A percentile compares a stretch with the other conserved stretches of the same genome.
phyloP scores from a whole-genome alignment of 169 alveolate species.

The Babesia ovis region DNA sequence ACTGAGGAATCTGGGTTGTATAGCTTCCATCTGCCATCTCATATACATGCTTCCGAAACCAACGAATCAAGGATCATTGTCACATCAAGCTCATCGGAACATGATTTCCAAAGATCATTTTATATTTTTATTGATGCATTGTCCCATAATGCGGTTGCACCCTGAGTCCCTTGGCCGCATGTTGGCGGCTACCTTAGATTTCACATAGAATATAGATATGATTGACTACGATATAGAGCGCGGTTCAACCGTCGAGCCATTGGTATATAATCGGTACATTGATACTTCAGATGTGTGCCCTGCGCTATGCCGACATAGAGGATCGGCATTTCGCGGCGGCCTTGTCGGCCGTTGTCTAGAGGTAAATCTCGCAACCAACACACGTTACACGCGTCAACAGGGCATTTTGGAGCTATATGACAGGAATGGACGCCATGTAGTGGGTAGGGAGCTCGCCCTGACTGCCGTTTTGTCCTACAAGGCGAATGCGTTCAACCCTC shows the following conservation, averaged over 20 bases:
- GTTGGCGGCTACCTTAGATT: background rate
- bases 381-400: background rate
- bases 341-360: conserved; percentile 47
- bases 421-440: conserved; percentile 15
- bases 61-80: no score
- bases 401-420: conserved; percentile 59
- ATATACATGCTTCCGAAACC: no score
- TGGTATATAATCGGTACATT: background rate
- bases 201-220: background rate
- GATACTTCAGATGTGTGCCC: conserved; percentile 18
- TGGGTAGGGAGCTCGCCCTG: background rate
- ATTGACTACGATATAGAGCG: conserved; percentile 18
- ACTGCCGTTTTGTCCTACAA: conserved; percentile 18
- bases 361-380: conserved; percentile 3
- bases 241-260: background rate
- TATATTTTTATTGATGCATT: no score
- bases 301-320: conserved; percentile 40
- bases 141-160: no score
- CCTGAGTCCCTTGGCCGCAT: background rate
- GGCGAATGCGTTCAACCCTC: background rate
- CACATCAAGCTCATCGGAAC: no score
- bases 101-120: no score
- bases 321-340: conserved; percentile 65
- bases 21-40: no score
- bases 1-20: no score